Conservation (phyloP, 1,284 basidiomycete genomes). For the Sporisorium iseilematis-ciliati region DNA sequence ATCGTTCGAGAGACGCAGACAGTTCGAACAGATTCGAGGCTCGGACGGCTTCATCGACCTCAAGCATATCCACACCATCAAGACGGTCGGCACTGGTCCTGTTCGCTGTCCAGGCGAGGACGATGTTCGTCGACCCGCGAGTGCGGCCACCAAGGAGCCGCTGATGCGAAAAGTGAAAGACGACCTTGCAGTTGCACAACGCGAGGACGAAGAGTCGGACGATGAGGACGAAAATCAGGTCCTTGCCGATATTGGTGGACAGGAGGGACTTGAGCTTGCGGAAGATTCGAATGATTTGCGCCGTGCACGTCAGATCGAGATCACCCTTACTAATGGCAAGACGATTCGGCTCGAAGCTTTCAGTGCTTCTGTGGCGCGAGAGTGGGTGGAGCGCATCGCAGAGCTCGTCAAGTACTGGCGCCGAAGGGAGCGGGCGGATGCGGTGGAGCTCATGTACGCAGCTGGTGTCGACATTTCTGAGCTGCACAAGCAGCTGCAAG, state of each 20-base stretch:
- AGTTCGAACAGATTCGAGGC: slow-evolving; percentile 77
- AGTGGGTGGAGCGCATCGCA: slow-evolving; percentile 82
- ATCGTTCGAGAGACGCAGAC: slow-evolving; percentile 72
- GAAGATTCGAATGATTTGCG: slow-evolving; percentile 74
- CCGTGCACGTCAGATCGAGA: slow-evolving; percentile 81
- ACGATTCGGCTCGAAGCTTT: slow-evolving; percentile 78
- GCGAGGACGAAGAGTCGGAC: slow-evolving; percentile 69
- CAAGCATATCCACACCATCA: slow-evolving; percentile 76
- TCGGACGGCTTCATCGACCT: slow-evolving; percentile 80
- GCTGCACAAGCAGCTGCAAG: slow-evolving; percentile 33
- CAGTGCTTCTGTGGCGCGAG: slow-evolving; percentile 74
- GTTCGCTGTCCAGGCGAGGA: slow-evolving; percentile 53
- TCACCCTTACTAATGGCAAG: slow-evolving; percentile 78
- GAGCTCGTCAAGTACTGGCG: slow-evolving; percentile 82
- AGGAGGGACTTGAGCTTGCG: slow-evolving; percentile 73
- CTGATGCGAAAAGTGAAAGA: slow-evolving; percentile 20
- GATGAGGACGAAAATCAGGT: slow-evolving; percentile 70
- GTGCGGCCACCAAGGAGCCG: background rate
- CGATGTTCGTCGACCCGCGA: slow-evolving; percentile 22
- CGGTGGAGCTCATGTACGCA: slow-evolving; percentile 81
- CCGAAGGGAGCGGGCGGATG: slow-evolving; percentile 78
- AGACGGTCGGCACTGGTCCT: slow-evolving; percentile 71
- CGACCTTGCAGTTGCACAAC: slow-evolving; percentile 70
- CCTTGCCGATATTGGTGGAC: slow-evolving; percentile 80
- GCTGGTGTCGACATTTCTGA: slow-evolving; percentile 73